Base-by-base conservation (phyloP, 139 green algal species). In the Yamagishiella unicocca region DNA sequence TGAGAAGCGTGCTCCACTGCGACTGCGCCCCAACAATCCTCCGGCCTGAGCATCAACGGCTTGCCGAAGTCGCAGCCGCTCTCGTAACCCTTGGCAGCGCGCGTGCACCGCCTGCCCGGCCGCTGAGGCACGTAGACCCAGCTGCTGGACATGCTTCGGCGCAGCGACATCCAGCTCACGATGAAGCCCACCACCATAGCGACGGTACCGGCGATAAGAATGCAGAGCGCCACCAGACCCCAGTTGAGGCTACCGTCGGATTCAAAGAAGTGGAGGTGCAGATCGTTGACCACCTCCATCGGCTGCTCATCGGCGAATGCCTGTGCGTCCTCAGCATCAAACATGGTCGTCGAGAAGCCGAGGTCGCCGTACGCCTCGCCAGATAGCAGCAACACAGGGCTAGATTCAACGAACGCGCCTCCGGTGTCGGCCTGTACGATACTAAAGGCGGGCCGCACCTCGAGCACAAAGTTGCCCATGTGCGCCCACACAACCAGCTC, bases 161-260 rank as follows among this genome's bases (percentile, higher is more conserved):
- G 83, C 50, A 88, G 83, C 54, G 83, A 27, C 10, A 82, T 19
- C 14, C 27, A 88, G 29, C 33, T 64, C 10, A n/a, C 54, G 27
- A 88, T 31, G 54, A 75, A 75, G 29, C 70, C 71, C 21, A 61
- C 42, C 29, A 76, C 29, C 83, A 88, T 82, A 24, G 72, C 68
- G 4, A n/a, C 2, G 0, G 71, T 82, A 19, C 62, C 83, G 22
- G 70, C 83, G 12, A 14, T 12, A 70, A 88, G 55, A 5, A 72
- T 35, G 9, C 29, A 1, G 38, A 88, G 55, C 53, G 27, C 37
- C 4, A 88, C 53, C 46, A 88, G 71, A 40, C 83, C 71, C 83
- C 83, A 88, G 53, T 88, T 88, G 45, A 88, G 5, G 40, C 31
- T 66, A 71, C 83, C 83, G 38, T 88, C 83, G 21, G 62, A 1